Conservation (phyloP, 495 filamentous ascomycete genomes). For the Penicillium cosmopolitanum region DNA sequence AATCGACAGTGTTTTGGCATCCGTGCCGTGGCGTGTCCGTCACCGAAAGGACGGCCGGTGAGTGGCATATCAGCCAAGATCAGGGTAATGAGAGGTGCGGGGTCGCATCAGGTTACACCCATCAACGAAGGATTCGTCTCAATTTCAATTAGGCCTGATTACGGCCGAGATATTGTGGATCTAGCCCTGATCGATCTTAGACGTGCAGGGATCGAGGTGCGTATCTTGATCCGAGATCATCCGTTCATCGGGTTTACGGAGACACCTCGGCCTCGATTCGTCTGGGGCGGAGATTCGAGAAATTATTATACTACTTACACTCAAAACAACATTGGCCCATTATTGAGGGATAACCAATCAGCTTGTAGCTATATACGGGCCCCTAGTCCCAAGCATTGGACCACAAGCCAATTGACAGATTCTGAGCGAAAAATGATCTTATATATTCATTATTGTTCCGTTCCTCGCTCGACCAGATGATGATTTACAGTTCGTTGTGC, state of each 20-base stretch:
- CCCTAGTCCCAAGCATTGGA: not conserved
- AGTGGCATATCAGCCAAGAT: not conserved
- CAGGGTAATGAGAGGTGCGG: not conserved
- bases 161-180: not conserved
- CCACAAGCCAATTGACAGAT: not conserved
- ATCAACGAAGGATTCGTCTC: not conserved
- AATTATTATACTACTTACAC: not conserved
- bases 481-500: not conserved
- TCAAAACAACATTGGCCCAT: not conserved
- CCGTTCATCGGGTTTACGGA: not conserved
- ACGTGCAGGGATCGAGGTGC: not conserved
- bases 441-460: not conserved
- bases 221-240: not conserved
- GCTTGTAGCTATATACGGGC: not conserved
- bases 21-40: not conserved
- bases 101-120: not conserved
- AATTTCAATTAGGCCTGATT: not conserved
- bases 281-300: not conserved
- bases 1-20: not conserved
- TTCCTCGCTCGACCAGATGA: not conserved
- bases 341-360: not conserved
- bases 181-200: not conserved
- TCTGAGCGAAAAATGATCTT: not conserved
- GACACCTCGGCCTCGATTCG: not conserved
- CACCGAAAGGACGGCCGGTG: not conserved